These are phyloP conservation scores for Nemania sp. DNA, from an alignment of 2,329 filamentous ascomycete species.

Conservation along the genomic window DNA sequence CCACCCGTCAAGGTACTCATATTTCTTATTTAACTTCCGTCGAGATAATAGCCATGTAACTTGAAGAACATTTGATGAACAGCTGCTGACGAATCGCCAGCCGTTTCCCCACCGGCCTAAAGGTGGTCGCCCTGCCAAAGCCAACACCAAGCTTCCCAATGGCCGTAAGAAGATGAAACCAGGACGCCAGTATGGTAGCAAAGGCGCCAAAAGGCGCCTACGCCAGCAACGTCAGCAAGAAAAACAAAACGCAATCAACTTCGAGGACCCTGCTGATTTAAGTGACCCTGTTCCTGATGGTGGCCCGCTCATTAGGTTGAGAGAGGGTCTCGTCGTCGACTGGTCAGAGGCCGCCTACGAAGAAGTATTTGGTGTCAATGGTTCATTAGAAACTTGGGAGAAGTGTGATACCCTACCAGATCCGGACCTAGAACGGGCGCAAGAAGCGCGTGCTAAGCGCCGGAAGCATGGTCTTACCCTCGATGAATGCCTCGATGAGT, in stretches of 20 bases:
- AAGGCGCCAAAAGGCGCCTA: constrained; percentile 51
- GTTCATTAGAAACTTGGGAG: constrained; percentile 60
- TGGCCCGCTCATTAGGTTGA: constrained; percentile 73
- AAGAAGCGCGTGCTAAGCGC: constrained; percentile 66
- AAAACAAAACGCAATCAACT: constrained; percentile 26
- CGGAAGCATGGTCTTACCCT: constrained; percentile 78
- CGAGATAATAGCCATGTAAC: neutral
- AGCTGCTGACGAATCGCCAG: constrained; percentile 31
- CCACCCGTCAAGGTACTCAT: constrained; percentile 42
- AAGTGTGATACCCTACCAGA: constrained; percentile 60
- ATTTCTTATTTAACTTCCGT: neutral
- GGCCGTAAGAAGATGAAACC: constrained; percentile 55
- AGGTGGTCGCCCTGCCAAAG: constrained; percentile 26
- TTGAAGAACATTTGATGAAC: constrained; percentile 1
- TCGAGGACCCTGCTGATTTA: constrained; percentile 36
- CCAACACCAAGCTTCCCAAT: constrained; percentile 34
- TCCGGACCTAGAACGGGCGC: constrained; percentile 66
- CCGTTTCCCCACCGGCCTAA: constrained; percentile 27
- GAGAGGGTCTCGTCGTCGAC: constrained; percentile 85
- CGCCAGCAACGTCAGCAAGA: constrained; percentile 38
- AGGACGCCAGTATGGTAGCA: constrained; percentile 50
- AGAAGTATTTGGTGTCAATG: constrained; percentile 67
- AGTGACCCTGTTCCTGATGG: constrained; percentile 49
- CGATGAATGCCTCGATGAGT: constrained; percentile 91
- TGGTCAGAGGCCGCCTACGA: constrained; percentile 77